phyloP scores from a whole-genome alignment of 129 eudicot genomes.

The Logfia minima region DNA sequence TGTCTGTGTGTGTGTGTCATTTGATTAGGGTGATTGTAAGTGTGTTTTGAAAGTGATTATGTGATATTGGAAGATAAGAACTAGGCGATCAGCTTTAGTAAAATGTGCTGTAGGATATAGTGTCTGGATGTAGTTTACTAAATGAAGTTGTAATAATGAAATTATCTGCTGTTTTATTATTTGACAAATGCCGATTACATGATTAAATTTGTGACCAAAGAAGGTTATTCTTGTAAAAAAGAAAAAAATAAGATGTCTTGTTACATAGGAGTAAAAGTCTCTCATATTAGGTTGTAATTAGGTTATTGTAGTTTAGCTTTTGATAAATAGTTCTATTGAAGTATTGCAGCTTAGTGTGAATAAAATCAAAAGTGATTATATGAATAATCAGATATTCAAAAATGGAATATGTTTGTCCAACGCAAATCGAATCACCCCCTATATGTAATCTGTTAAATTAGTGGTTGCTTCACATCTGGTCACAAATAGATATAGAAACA shows the following conservation, averaged over 20 bases:
- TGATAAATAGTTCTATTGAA: neutral
- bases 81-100: neutral
- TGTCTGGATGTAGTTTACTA: neutral
- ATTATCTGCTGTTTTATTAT: neutral
- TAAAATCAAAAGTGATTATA: neutral
- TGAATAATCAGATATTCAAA: neutral
- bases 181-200: neutral
- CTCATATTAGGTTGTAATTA: neutral
- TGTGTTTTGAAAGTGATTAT: neutral
- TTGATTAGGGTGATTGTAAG: neutral
- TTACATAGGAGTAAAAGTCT: neutral
- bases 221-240: neutral
- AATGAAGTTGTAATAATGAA: neutral
- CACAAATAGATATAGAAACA: neutral
- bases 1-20: neutral
- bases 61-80: neutral
- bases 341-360: neutral
- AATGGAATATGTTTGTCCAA: neutral
- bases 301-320: neutral
- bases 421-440: too few relatives aligned
- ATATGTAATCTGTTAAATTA: neutral
- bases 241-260: neutral
- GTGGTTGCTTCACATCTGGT: neutral
- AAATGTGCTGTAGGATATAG: neutral
- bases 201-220: neutral